Conservation (phyloP, 495 filamentous ascomycete species). For the Viridothelium virens region DNA sequence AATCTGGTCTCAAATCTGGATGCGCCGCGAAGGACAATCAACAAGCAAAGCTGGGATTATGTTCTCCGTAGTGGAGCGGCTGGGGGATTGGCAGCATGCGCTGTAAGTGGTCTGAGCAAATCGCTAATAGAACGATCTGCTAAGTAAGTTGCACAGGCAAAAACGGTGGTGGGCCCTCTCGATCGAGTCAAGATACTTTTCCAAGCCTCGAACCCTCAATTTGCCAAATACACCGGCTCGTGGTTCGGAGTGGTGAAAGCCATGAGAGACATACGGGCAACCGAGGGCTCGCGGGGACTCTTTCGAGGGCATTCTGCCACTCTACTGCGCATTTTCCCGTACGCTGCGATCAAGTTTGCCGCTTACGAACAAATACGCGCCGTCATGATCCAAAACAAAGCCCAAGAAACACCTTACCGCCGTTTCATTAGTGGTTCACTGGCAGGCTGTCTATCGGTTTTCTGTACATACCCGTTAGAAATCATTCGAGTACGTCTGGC, state of each 20-base stretch:
- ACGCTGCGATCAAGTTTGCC: slow-evolving; percentile 94
- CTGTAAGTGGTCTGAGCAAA: slow-evolving; percentile 13
- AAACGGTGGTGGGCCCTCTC: slow-evolving; percentile 90
- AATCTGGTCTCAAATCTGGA: slow-evolving; percentile 35
- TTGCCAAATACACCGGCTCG: slow-evolving; percentile 79
- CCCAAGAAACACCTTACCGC: slow-evolving; percentile 72
- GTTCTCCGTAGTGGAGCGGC: slow-evolving; percentile 71
- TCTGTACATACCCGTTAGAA: slow-evolving; percentile 92
- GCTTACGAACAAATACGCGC: slow-evolving; percentile 92
- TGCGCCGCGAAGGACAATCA: slow-evolving; percentile 34
- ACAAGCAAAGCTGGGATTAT: slow-evolving; percentile 77
- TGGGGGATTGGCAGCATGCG: slow-evolving; percentile 69
- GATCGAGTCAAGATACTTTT: slow-evolving; percentile 99
- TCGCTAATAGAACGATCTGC: neutral
- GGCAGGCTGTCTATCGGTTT: slow-evolving; percentile 83
- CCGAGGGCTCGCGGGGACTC: slow-evolving; percentile 66
- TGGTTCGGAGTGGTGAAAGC: slow-evolving; percentile 74
- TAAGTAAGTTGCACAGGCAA: slow-evolving; percentile 53
- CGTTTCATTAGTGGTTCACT: slow-evolving; percentile 70
- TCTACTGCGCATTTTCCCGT: slow-evolving; percentile 89
- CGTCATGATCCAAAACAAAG: slow-evolving; percentile 56
- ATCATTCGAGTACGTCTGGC: slow-evolving; percentile 86
- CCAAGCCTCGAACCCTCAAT: slow-evolving; percentile 89
- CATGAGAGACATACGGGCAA: slow-evolving; percentile 70
- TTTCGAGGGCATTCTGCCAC: slow-evolving; percentile 94